Percentiles rank a stretch among this genome's conserved stretches.
Evolutionary conservation across 164 flowering plant genomes (phyloP).

Genomic region (Sextonia rubra): DNA sequence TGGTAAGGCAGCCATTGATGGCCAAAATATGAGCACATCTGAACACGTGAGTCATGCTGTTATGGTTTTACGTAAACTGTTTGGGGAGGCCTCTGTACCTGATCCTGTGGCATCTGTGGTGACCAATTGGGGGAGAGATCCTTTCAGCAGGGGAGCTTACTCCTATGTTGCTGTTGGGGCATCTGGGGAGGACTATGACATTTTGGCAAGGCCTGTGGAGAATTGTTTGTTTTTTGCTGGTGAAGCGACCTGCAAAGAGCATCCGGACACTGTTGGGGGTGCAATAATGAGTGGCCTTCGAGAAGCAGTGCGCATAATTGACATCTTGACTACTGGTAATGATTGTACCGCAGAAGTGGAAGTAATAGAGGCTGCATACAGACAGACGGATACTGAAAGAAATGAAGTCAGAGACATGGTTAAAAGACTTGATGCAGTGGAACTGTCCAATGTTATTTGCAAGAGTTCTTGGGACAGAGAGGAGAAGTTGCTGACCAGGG

Average conservation of each 20-base stretch:
- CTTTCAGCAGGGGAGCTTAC: slow-evolving; percentile 92
- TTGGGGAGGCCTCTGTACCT: slow-evolving; percentile 77
- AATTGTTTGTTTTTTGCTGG: slow-evolving; percentile 97
- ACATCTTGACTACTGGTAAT: slow-evolving; percentile 66
- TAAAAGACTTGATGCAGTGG: slow-evolving; percentile 80
- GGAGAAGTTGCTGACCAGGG: slow-evolving; percentile 43
- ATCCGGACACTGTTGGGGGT: slow-evolving; percentile 99
- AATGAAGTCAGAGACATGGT: slow-evolving; percentile 81
- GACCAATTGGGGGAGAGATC: slow-evolving; percentile 98
- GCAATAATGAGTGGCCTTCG: slow-evolving; percentile 99
- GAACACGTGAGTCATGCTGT: slow-evolving; percentile 86
- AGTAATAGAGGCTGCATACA: slow-evolving; percentile 74
- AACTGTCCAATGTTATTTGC: slow-evolving; percentile 54
- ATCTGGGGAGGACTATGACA: slow-evolving; percentile 98
- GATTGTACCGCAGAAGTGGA: slow-evolving; percentile 88
- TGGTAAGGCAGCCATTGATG: slow-evolving; percentile 91
- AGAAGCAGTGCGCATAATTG: slow-evolving; percentile 93
- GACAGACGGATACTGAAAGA: slow-evolving; percentile 66
- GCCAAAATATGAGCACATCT: slow-evolving; percentile 52
- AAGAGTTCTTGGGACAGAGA: slow-evolving; percentile 59
- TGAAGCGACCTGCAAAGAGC: slow-evolving; percentile 99
- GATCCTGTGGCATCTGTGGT: slow-evolving; percentile 94
- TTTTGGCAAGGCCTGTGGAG: slow-evolving; percentile 83
- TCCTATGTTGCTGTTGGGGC: slow-evolving; percentile 98
- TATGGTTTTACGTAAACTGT: slow-evolving; percentile 76